A percentile compares a stretch with the other conserved stretches of the same genome.
phyloP scores from a whole-genome alignment of 192 early-diverging fungal species.

The Neocallimastix lanati region DNA sequence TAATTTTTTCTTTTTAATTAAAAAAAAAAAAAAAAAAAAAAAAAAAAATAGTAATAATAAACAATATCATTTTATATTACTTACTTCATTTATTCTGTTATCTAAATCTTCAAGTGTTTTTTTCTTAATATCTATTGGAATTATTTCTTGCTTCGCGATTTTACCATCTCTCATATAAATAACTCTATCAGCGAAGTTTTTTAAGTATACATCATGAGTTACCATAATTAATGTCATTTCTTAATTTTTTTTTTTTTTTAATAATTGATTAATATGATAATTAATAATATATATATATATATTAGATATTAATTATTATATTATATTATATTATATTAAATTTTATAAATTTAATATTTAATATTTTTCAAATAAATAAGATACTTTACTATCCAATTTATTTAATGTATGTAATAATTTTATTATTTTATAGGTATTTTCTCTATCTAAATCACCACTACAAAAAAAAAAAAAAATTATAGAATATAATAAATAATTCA shows the following conservation, averaged over 20 bases:
- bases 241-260: too few species aligned
- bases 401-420: slow-evolving; percentile 9
- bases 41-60: too few species aligned
- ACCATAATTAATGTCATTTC: slow-evolving; percentile 16
- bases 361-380: too few species aligned
- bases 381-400: not conserved
- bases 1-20: too few species aligned
- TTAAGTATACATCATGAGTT: slow-evolving; percentile 13
- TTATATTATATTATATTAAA: too few species aligned
- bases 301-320: too few species aligned
- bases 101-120: not conserved
- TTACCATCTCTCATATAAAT: slow-evolving; percentile 16
- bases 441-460: slow-evolving; percentile 12
- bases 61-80: not conserved
- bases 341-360: too few species aligned
- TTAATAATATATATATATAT: too few species aligned
- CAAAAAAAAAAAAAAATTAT: too few species aligned
- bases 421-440: slow-evolving; percentile 9
- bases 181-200: slow-evolving; percentile 10
- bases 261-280: too few species aligned
- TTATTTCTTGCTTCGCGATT: not conserved
- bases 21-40: too few species aligned
- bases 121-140: not conserved
- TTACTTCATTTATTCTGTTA: not conserved
- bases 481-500: too few species aligned